Evolutionary conservation across 2,329 filamentous ascomycete species (phyloP), one percentile per base, ranked within the genome.

Genomic region (Aspergillus quadricinctus): DNA sequence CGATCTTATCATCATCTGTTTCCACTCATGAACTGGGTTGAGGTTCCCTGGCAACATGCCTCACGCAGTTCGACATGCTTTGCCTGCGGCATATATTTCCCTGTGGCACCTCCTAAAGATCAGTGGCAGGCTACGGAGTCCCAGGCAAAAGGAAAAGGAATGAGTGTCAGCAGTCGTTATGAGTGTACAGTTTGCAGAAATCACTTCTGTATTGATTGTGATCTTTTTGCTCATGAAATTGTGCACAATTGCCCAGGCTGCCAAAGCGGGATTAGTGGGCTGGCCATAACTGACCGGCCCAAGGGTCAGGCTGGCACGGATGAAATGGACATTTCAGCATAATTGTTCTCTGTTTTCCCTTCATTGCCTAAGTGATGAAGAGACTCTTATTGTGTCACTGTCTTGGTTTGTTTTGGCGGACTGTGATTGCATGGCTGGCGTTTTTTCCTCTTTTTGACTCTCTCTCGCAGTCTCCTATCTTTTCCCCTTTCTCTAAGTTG

Each of bases 201-300:
- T 57, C 93, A 97, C 75, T 99, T 97, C 71, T 99, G 94, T 78
- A 95, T 99, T 62, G 94, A 99, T 72, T 99, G 94, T 72, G 94
- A 99, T 72, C 86, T 97, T 25, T 97, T 94, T 76, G 89, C 90
- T 25, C 94, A 99, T 71, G 92, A 97, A 76, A 85, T 95, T 11
- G 83, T 96, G 52, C 93, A 99, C 72, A 97, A 97, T 74, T 99
- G 94, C 68, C 92, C 94, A 0, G 93, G 93, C 0, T 99, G 94
- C 72, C 88, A 87, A 62, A 80, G 78, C 62, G 70, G 64, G 51
- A 66, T 61, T 48, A 48, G 57, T 49, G 14, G 29, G 45, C 29
- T 49, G 43, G 49, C 46, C 19, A 54, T 52, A 10, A 41, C 55
- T 35, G 54, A 49, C 29, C 52, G 37, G 25, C 41, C 19, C 25